Base-by-base conservation (phyloP, 164 flowering plant species). In the Euptelea pleiosperma region DNA sequence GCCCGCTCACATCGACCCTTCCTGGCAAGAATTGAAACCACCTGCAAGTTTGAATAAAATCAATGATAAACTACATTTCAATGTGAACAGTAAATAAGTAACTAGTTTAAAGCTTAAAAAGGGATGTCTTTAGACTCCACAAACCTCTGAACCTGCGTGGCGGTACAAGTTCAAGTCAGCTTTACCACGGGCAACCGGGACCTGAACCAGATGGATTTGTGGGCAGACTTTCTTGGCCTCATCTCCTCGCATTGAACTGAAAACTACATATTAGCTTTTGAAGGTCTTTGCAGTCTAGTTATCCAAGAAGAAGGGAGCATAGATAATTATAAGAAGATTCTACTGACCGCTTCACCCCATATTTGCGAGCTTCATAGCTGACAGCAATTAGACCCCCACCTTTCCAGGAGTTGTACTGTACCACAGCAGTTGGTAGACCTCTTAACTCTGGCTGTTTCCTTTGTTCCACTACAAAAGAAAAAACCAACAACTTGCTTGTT, bases 331-430 rank as follows among this genome's bases (percentile, higher is more conserved):
- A 7, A 11, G 33, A 21, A 52, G 12, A 41, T 6, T 10, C 8
- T 34, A 47, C 69, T 60, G 35, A 89, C 98, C 98, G 96, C 67
- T 84, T 89, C 43, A 89, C 98, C 43, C 98, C 96, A 70, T n/a
- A 77, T 57, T 75, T 81, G n/a, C 97, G 96, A 53, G 98, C 98
- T 64, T 93, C 98, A 60, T 89, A 93, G 62, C 98, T 60, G 24
- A 93, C 92, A 56, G 98, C 97, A 70, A 93, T 87, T 55, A 93
- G 74, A 34, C 78, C 96, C 54, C 98, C 98, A 57, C 98, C 98
- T 79, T 89, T 82, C 96, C 96, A 93, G 53, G 87, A 73, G 71
- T 93, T 93, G 70, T 89, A 93, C 66, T 93, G 98, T 15, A 90
- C 92, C 39, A 93, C 97, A 37, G 98, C 98, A 62, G 92, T 73